Conservation (phyloP, 1,284 basidiomycete species). For the Phellinidium pouzarii region DNA sequence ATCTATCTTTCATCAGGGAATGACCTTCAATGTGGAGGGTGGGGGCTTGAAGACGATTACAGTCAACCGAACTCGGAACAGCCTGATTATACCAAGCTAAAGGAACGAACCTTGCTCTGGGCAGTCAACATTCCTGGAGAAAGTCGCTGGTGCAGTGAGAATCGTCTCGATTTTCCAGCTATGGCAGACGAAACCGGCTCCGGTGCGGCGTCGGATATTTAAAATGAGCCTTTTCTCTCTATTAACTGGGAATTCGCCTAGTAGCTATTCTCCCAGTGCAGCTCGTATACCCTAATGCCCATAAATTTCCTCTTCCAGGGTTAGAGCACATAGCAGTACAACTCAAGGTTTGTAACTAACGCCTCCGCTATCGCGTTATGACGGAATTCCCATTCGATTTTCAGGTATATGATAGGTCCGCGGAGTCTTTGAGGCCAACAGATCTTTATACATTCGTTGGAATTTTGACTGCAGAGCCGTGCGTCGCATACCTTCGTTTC, state of each 20-base stretch:
- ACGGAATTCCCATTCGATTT: neutral
- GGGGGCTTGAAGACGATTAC: slow-evolving; percentile 47
- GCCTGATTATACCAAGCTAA: slow-evolving; percentile 30
- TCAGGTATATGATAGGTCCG: slow-evolving; percentile 50
- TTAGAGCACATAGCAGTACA: slow-evolving; percentile 55
- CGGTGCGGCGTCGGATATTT: neutral
- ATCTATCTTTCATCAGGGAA: slow-evolving; percentile 47
- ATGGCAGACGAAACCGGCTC: neutral
- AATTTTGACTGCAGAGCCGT: slow-evolving; percentile 59
- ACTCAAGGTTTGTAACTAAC: slow-evolving; percentile 50
- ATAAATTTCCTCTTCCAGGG: slow-evolving; percentile 59
- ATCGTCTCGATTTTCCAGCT: neutral
- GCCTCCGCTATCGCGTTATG: neutral
- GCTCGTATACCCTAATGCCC: slow-evolving; percentile 28
- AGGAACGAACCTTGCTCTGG: slow-evolving; percentile 59
- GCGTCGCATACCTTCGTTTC: slow-evolving; percentile 25
- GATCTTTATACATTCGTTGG: slow-evolving; percentile 63
- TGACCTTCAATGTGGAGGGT: slow-evolving; percentile 46
- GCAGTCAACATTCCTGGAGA: slow-evolving; percentile 64
- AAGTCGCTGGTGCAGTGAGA: slow-evolving; percentile 38
- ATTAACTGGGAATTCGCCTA: neutral
- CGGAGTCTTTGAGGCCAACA: slow-evolving; percentile 46
- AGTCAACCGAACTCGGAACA: neutral
- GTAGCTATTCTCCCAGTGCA: neutral
- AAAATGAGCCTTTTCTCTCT: neutral